A percentile compares a stretch with the other conserved stretches of the same genome.
Evolutionary conservation across 495 filamentous ascomycete genomes (phyloP).

Genomic region (Terfezia boudieri): DNA sequence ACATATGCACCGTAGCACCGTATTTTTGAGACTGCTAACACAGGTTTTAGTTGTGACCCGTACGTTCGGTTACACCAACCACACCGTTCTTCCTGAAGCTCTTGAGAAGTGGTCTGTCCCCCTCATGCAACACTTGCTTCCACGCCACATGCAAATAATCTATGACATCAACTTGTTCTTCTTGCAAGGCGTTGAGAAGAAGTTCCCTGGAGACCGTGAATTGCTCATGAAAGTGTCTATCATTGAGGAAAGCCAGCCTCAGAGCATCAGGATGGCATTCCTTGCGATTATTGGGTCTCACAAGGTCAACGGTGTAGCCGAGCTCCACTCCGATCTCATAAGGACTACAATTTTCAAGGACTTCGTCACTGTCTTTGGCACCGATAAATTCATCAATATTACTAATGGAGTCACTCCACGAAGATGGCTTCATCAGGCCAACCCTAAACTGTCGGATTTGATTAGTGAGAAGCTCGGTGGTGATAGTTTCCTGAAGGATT

Average conservation of each 20-base stretch:
- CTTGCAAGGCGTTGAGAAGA: slow-evolving; percentile 67
- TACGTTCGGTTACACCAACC: slow-evolving; percentile 91
- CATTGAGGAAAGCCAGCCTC: slow-evolving; percentile 91
- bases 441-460: slow-evolving; percentile 73
- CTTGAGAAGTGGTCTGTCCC: slow-evolving; percentile 97
- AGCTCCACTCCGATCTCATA: slow-evolving; percentile 90
- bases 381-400: slow-evolving; percentile 94
- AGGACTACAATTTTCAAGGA: slow-evolving; percentile 98
- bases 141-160: slow-evolving; percentile 90
- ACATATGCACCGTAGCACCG: slow-evolving; percentile 21
- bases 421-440: slow-evolving; percentile 93
- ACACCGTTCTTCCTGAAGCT: slow-evolving; percentile 91
- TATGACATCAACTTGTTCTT: slow-evolving; percentile 96
- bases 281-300: slow-evolving; percentile 91
- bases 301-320: slow-evolving; percentile 96
- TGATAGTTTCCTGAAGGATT: slow-evolving; percentile 63
- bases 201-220: slow-evolving; percentile 74
- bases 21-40: not conserved
- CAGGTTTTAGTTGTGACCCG: slow-evolving; percentile 23
- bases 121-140: slow-evolving; percentile 73
- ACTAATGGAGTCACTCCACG: slow-evolving; percentile 94
- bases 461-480: slow-evolving; percentile 76
- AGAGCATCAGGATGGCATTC: slow-evolving; percentile 94
- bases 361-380: slow-evolving; percentile 80
- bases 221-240: slow-evolving; percentile 71